Evolutionary conservation across 2,329 filamentous ascomycete genomes (phyloP), one percentile per base, ranked within the genome.

Genomic region (Alternaria sp.): DNA sequence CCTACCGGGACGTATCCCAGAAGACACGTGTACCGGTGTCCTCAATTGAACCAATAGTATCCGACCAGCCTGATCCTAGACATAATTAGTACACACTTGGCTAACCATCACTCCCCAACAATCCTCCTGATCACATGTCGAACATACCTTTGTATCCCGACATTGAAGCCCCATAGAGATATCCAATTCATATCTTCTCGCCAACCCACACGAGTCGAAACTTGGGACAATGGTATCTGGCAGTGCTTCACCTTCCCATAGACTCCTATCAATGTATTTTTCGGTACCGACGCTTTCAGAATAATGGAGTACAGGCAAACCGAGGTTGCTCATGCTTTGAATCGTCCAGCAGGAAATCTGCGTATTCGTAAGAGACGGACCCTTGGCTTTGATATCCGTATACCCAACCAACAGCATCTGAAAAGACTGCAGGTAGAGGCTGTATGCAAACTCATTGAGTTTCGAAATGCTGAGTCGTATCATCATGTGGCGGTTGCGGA

Each of bases 91-190:
- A 26, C 6, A 26, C 24, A 26, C 24, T 26, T 26, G 24, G 5
- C 24, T 26, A 7, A 26, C 6, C 24, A 26, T 7, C 24, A 26
- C 24, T 26, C 24, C 24, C 24, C 24, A 26, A 26, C 24, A 26
- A 26, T 26, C 7, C 24, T 26, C 24, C 24, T 26, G 24, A 26
- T 26, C 24, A 26, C 24, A 24, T 53, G 38, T 18, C 7, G 36
- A 34, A 28, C 51, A 28, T 53, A 56, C 59, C 51, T 32, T 39
- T 43, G 32, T 24, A 12, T 32, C 53, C 26, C 51, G 42, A 48
- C 66, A 67, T 41, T 68, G 64, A 41, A 7, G 65, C 51, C 36
- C 44, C 66, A 67, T 39, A 64, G 64, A 41, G 8, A 68, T 51
- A 28, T 68, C 66, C 7, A 65, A 22, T 34, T 65, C 62, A 34